phyloP scores from a whole-genome alignment of 1,284 basidiomycete genomes.

The Pseudomicrostroma phylloplanum region DNA sequence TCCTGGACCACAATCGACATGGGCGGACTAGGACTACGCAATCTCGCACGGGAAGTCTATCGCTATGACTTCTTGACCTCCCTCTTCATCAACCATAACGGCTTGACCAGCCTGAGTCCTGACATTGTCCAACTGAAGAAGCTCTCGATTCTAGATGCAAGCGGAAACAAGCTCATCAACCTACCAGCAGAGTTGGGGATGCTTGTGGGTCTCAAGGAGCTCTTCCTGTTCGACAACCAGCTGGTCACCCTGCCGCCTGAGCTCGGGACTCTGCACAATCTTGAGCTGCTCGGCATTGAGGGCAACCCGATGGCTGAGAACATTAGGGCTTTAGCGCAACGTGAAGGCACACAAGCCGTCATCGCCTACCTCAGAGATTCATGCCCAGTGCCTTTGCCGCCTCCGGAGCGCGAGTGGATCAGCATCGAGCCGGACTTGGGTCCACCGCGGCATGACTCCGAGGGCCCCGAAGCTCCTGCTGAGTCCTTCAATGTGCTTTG shows the following conservation, averaged over 20 bases:
- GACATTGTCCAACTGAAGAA: conserved; percentile 78
- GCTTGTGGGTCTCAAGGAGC: conserved; percentile 79
- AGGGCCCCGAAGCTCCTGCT: conserved; percentile 41
- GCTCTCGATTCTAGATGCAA: conserved; percentile 84
- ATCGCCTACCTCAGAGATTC: conserved; percentile 83
- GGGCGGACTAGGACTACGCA: conserved; percentile 89
- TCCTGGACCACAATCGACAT: conserved; percentile 88
- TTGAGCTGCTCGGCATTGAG: conserved; percentile 88
- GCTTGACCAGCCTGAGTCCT: conserved; percentile 70
- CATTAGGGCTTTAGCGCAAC: conserved; percentile 75
- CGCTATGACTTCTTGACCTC: conserved; percentile 91
- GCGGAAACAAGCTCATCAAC: conserved; percentile 73
- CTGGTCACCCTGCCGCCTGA: conserved; percentile 76
- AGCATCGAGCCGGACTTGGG: conserved; percentile 65
- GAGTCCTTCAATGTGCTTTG: conserved; percentile 72
- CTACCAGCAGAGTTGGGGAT: conserved; percentile 86
- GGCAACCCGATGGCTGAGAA: conserved; percentile 83
- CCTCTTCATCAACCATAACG: conserved; percentile 96
- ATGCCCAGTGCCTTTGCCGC: conserved; percentile 72
- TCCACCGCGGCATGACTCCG: conserved; percentile 50
- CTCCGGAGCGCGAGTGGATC: conserved; percentile 78
- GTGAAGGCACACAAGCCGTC: conserved; percentile 81
- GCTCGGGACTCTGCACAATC: conserved; percentile 82
- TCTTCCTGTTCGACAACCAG: conserved; percentile 93
- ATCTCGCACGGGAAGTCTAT: conserved; percentile 71